A percentile compares a stretch with the other conserved stretches of the same genome.
phyloP scores from a whole-genome alignment of 2,329 filamentous ascomycete species.

The Aspergillaceae sp. region DNA sequence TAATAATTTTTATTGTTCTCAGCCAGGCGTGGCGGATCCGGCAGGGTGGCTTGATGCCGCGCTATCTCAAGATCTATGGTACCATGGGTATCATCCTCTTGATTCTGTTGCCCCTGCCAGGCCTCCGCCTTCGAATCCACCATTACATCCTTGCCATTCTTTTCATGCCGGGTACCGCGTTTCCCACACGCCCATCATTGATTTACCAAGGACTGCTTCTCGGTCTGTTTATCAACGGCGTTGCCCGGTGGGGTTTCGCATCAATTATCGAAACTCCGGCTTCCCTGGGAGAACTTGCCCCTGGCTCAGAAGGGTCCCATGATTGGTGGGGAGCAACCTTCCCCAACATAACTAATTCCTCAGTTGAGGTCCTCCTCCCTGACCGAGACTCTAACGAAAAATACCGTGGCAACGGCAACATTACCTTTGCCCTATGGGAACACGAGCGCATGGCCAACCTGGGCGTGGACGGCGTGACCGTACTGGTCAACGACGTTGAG shows the following conservation, averaged over 20 bases:
- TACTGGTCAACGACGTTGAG: constrained; percentile 58
- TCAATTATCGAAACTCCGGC: constrained; percentile 73
- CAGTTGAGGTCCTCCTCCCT: constrained; percentile 39
- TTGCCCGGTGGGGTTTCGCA: constrained; percentile 90
- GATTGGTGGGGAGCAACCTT: constrained; percentile 37
- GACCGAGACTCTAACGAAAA: constrained; percentile 16
- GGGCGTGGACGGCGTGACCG: constrained; percentile 48
- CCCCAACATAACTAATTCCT: constrained; percentile 46
- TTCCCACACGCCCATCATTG: constrained; percentile 77
- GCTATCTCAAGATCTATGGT: constrained; percentile 69
- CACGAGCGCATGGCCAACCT: constrained; percentile 30
- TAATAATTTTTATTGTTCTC: constrained; percentile 59
- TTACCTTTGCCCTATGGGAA: constrained; percentile 39
- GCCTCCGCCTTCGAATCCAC: constrained; percentile 77
- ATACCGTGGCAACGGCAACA: constrained; percentile 36
- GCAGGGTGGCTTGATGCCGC: constrained; percentile 69
- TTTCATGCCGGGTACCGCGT: constrained; percentile 75
- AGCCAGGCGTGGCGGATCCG: constrained; percentile 80
- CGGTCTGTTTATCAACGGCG: constrained; percentile 87
- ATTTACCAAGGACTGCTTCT: constrained; percentile 84
- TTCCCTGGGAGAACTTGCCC: constrained; percentile 49
- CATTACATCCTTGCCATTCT: constrained; percentile 88
- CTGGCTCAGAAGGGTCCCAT: constrained; percentile 35
- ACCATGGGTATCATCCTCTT: constrained; percentile 60
- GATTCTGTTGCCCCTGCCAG: constrained; percentile 62